Evolutionary conservation across 2,329 filamentous ascomycete species (phyloP).

Genomic region (Colletotrichum simmondsii): DNA sequence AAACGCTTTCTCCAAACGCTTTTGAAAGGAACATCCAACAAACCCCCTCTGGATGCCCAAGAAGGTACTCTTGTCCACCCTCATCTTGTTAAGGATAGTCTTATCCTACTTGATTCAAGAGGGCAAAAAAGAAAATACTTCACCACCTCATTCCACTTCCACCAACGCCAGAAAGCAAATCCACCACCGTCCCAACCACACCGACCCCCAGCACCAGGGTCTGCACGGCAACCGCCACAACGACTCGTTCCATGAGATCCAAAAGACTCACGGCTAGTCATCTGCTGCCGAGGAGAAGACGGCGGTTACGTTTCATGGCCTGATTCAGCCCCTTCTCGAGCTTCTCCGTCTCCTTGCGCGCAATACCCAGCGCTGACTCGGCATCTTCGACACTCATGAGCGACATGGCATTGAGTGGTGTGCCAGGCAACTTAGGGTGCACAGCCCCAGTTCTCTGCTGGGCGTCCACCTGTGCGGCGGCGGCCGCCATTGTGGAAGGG

Average conservation of each 20-base stretch:
- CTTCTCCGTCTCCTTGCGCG: slow-evolving; percentile 69
- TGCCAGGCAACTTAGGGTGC: slow-evolving; percentile 32
- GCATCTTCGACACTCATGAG: slow-evolving; percentile 73
- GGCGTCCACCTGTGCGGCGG: slow-evolving; percentile 17
- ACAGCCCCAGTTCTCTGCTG: slow-evolving; percentile 6
- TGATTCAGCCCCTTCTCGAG: slow-evolving; percentile 71
- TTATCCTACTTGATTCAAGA: too few relatives aligned
- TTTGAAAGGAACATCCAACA: not conserved
- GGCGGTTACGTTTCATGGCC: slow-evolving; percentile 69
- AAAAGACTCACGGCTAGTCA: slow-evolving; percentile 33
- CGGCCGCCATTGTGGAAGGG: slow-evolving; percentile 6
- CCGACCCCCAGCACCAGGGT: slow-evolving; percentile 34
- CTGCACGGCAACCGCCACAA: slow-evolving; percentile 35
- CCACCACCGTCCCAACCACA: slow-evolving; percentile 34
- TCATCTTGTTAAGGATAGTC: not conserved
- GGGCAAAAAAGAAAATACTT: not conserved
- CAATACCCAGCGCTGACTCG: slow-evolving; percentile 63
- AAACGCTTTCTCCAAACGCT: not conserved
- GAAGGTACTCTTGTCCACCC: too few relatives aligned
- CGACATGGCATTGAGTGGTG: slow-evolving; percentile 59
- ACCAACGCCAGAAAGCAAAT: slow-evolving; percentile 16
- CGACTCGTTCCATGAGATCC: slow-evolving; percentile 25
- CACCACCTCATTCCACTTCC: not conserved
- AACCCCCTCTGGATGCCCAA: too few relatives aligned
- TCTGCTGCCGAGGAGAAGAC: slow-evolving; percentile 53